Evolutionary conservation across 805 yeast species (phyloP).

Genomic region (Kurtzmaniella fragi): DNA sequence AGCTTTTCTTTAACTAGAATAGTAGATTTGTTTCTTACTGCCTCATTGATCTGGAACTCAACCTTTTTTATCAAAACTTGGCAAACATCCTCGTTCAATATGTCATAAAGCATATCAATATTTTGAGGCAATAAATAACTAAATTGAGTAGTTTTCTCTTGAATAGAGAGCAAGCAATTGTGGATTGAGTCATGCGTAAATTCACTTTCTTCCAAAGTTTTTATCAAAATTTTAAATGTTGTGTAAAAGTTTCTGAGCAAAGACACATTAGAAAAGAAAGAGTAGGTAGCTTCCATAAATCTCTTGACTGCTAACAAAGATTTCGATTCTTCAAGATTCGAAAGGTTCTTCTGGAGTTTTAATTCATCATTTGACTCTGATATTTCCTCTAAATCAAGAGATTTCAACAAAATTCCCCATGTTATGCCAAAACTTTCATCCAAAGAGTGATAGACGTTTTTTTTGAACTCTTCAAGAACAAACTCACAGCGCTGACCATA

Average conservation of each 20-base stretch:
- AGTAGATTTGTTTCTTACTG: not conserved
- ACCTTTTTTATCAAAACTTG: constrained; percentile 17
- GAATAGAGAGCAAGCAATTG: constrained; percentile 9
- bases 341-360: not conserved
- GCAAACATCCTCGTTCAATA: constrained; percentile 20
- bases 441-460: constrained; percentile 27
- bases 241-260: constrained; percentile 3
- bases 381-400: constrained; percentile 40
- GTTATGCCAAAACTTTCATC: constrained; percentile 29
- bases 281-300: constrained; percentile 19
- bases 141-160: constrained; percentile 9
- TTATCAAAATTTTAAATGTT: not conserved
- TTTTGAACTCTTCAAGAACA: constrained; percentile 33
- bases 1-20: not conserved
- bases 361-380: constrained; percentile 5
- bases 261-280: constrained; percentile 10
- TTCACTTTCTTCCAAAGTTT: constrained; percentile 11
- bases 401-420: constrained; percentile 53
- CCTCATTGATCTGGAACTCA: constrained; percentile 7
- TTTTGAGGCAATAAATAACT: constrained; percentile 14
- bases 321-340: constrained; percentile 15
- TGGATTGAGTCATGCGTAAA: constrained; percentile 10
- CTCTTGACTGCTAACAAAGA: constrained; percentile 15
- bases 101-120: constrained; percentile 12
- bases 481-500: constrained; percentile 37